Percentiles rank a stretch among this genome's conserved stretches.
phyloP scores from a whole-genome alignment of 2,329 filamentous ascomycete species.

The Aspergillus versicolor region DNA sequence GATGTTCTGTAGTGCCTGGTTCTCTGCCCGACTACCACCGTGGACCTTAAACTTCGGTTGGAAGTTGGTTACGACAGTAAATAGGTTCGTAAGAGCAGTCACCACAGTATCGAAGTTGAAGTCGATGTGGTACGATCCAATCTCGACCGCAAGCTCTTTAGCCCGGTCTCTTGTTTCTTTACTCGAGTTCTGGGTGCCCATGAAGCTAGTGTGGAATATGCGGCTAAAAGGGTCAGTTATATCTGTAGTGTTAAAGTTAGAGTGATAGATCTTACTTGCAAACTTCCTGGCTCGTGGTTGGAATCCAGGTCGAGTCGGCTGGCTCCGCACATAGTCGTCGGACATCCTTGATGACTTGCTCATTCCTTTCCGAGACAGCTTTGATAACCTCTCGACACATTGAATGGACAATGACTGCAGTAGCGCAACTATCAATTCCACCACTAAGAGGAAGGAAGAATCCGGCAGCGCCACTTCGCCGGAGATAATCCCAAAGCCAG shows the following conservation, averaged over 20 bases:
- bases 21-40: constrained; percentile 61
- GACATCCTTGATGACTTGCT: constrained; percentile 56
- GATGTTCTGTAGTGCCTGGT: constrained; percentile 66
- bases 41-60: constrained; percentile 63
- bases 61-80: constrained; percentile 60
- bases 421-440: constrained; percentile 42
- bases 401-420: constrained; percentile 39
- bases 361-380: constrained; percentile 34
- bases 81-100: constrained; percentile 58
- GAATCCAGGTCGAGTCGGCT: constrained; percentile 49
- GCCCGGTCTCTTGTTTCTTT: constrained; percentile 67
- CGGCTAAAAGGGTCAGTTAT: constrained; percentile 24
- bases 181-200: constrained; percentile 69
- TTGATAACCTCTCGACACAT: constrained; percentile 41
- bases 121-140: constrained; percentile 71
- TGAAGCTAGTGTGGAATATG: constrained; percentile 65
- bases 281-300: constrained; percentile 60
- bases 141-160: constrained; percentile 56
- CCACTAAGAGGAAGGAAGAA: constrained; percentile 42
- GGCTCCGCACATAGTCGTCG: constrained; percentile 53
- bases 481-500: constrained; percentile 57
- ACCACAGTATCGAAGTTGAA: constrained; percentile 71
- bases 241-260: background rate
- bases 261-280: constrained; percentile 37
- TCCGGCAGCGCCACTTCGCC: constrained; percentile 36